Percentiles rank a stretch among this genome's conserved stretches.
Evolutionary conservation across 2,329 filamentous ascomycete species (phyloP).

Genomic region (Trichoderma aggressivum): DNA sequence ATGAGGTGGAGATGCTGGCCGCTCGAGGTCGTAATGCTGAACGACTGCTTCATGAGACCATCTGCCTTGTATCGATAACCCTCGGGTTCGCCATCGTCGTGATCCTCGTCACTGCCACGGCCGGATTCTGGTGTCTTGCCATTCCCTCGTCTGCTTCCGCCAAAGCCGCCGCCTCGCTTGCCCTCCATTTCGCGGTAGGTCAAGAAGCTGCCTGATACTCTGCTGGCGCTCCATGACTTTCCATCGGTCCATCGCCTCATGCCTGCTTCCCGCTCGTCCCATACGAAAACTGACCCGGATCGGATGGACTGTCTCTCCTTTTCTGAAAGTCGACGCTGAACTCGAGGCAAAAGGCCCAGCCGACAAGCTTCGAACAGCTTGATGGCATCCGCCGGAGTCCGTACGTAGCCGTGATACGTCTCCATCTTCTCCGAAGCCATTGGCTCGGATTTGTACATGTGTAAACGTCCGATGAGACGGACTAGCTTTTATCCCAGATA

Average conservation of each 20-base stretch:
- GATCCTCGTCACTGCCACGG: constrained; percentile 79
- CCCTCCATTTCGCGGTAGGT: constrained; percentile 99
- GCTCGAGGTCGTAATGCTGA: constrained; percentile 92
- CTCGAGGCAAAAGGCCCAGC: constrained; percentile 81
- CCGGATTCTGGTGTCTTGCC: constrained; percentile 82
- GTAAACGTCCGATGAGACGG: constrained; percentile 3
- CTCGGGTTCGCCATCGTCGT: constrained; percentile 79
- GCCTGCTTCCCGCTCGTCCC: constrained; percentile 96
- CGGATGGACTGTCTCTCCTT: constrained; percentile 96
- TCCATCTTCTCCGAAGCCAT: constrained; percentile 63
- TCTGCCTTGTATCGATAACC: constrained; percentile 95
- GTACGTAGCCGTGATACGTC: constrained; percentile 92
- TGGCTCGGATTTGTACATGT: constrained; percentile 19
- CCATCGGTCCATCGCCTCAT: constrained; percentile 99
- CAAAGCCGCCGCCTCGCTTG: constrained; percentile 80
- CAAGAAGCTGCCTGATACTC: constrained; percentile 94
- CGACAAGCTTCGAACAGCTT: constrained; percentile 97
- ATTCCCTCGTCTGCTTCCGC: constrained; percentile 52
- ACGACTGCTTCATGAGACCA: constrained; percentile 98
- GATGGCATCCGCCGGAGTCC: constrained; percentile 94
- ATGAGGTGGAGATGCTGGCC: constrained; percentile 93
- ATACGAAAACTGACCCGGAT: constrained; percentile 98
- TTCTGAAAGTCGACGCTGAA: constrained; percentile 89
- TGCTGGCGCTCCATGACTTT: constrained; percentile 97
- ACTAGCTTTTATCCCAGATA: not conserved